Percentiles rank a stretch among this genome's conserved stretches.
Evolutionary conservation across 106 monocot species (phyloP).

Genomic region (Dactylorhiza incarnata): DNA sequence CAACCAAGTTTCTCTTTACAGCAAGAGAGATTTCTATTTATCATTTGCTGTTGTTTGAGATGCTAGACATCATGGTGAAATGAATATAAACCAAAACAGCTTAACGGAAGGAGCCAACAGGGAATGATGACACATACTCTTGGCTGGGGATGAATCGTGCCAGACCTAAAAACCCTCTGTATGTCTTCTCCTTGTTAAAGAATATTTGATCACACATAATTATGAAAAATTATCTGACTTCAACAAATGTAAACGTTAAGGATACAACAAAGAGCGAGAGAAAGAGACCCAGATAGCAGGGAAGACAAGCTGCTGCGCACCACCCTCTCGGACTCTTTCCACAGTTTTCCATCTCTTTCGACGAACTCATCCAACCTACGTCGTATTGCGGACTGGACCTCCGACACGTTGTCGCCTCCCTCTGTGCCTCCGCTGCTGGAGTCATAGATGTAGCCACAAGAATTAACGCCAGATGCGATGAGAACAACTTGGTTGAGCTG

Average conservation of each 20-base stretch:
- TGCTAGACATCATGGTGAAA: background rate
- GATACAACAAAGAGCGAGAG: slow-evolving; percentile 97
- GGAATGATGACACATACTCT: slow-evolving; percentile 31
- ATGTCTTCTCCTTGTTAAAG: slow-evolving; percentile 49
- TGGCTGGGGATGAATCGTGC: slow-evolving; percentile 82
- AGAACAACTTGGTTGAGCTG: slow-evolving; percentile 77
- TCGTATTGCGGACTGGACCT: slow-evolving; percentile 29
- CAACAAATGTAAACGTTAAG: slow-evolving; percentile 7
- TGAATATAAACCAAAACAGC: background rate
- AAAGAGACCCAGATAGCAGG: slow-evolving; percentile 81
- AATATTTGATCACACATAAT: background rate
- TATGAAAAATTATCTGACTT: background rate
- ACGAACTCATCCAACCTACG: slow-evolving; percentile 69
- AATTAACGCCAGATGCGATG: slow-evolving; percentile 65
- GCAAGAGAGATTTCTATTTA: background rate
- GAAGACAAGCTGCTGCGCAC: slow-evolving; percentile 31
- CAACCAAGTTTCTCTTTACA: background rate
- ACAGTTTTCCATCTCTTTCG: slow-evolving; percentile 29
- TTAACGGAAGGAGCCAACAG: background rate
- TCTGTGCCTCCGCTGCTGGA: slow-evolving; percentile 22
- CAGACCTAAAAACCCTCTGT: slow-evolving; percentile 81
- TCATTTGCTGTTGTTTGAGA: background rate
- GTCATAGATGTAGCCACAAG: slow-evolving; percentile 83
- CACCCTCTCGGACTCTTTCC: slow-evolving; percentile 11
- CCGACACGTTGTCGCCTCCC: slow-evolving; percentile 16